Base-by-base conservation (phyloP, 2,329 filamentous ascomycete species). In the Tolypocladium ovalisporum region DNA sequence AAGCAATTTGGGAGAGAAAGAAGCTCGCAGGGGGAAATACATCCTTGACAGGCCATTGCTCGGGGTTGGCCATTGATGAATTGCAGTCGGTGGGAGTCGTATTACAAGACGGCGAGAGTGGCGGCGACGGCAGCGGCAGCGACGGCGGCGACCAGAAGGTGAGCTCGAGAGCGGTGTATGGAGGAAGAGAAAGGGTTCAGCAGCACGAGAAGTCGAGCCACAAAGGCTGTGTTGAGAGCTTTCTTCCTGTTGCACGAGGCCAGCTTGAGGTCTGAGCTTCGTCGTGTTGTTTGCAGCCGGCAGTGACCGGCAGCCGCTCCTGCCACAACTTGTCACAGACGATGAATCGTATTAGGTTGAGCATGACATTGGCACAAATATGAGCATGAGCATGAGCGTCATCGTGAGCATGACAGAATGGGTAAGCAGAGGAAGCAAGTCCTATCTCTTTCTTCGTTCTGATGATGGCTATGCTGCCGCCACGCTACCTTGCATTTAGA, bases 11-110 rank as follows among this genome's bases (percentile, higher is more conserved):
- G n/a, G n/a, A n/a, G n/a, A n/a, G n/a, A n/a, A n/a, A n/a, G n/a
- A n/a, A n/a, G n/a, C n/a, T n/a, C n/a, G n/a, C 44, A 1, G 17
- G 29, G 27, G 35, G 44, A 19, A 24, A 59, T 62, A 75, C 74
- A 51, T 76, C 73, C 59, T 72, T 72, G 52, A 77, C 68, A 29
- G 81, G 79, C 82, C 82, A 85, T 67, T 72, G 66, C 56, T 74
- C 68, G 35, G 73, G 70, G 55, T 68, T 63, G 34, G 70, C 68
- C 79, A 81, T 81, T n/a, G 37, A 63, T 67, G 65, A 24, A 52
- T n/a, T 13, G 29, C 47, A n/a, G 15, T 13, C 29, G 29, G 17
- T 22, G 47, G 29, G 29, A 34, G 47, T 5, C 29, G 12, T 27
- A n/a, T 22, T 19, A 51, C 29, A 32, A 22, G 10, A 4, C 47